Conservation (phyloP, 345 rosid species). For the Murraya koenigii region DNA sequence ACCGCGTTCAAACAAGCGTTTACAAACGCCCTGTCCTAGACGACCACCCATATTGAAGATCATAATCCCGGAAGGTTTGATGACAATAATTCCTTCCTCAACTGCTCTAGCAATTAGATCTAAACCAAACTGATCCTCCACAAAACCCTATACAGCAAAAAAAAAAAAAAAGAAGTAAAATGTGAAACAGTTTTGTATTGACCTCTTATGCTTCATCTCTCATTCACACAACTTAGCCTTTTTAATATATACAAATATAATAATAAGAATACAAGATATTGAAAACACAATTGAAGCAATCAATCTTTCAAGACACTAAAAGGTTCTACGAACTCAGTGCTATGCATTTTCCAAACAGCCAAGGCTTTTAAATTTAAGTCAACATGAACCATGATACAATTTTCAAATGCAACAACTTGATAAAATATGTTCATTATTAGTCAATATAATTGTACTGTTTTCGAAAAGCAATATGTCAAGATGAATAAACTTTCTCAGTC, state of each 20-base stretch:
- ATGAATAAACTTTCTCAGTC: background rate
- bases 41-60: constrained; percentile 98
- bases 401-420: background rate
- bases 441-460: background rate
- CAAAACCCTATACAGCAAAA: constrained; percentile 63
- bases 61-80: constrained; percentile 91
- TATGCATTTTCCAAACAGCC: background rate
- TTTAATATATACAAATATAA: background rate
- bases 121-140: constrained; percentile 98
- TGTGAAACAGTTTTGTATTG: background rate
- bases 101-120: constrained; percentile 96
- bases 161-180: background rate
- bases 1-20: constrained; percentile 94
- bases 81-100: constrained; percentile 96
- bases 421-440: background rate
- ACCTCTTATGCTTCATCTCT: background rate
- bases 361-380: background rate
- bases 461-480: too few species aligned
- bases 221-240: background rate
- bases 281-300: background rate
- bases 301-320: background rate
- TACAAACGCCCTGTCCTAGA: constrained; percentile 96
- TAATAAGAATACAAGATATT: background rate
- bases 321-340: background rate
- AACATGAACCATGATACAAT: background rate